A percentile compares a stretch with the other conserved stretches of the same genome.
Conservation (phyloP, 768 basidiomycete species). For the Pleurotus pulmonarius region DNA sequence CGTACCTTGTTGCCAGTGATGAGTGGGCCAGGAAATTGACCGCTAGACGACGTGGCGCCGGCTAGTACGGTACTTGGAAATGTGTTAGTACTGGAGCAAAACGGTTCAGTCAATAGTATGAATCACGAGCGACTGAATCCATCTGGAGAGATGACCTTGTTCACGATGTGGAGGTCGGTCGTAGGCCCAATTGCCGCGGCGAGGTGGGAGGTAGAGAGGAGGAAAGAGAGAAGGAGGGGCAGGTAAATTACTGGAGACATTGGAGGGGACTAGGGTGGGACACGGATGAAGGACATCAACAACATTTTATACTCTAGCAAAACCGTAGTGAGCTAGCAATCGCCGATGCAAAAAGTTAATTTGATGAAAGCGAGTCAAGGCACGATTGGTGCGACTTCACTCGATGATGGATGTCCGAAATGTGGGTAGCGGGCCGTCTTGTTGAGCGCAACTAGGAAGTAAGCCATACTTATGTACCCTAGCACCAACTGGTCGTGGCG, state of each 20-base stretch:
- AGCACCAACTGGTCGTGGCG: too few relatives aligned
- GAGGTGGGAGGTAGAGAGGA: background rate
- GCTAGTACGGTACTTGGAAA: slow-evolving; percentile 8
- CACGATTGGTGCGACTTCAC: too few relatives aligned
- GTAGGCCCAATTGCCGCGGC: slow-evolving; percentile 6
- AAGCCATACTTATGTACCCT: too few relatives aligned
- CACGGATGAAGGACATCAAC: background rate
- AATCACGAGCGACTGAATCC: slow-evolving; percentile 15
- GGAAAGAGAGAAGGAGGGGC: background rate
- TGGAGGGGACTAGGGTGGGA: too few relatives aligned
- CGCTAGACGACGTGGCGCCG: slow-evolving; percentile 10
- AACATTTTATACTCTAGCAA: background rate
- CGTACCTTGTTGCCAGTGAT: slow-evolving; percentile 30
- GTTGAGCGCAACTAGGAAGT: too few relatives aligned
- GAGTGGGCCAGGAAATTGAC: slow-evolving; percentile 27
- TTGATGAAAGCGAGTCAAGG: too few relatives aligned
- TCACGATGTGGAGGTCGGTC: slow-evolving; percentile 8
- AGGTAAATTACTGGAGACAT: background rate
- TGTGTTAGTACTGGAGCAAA: background rate
- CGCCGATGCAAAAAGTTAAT: too few relatives aligned
- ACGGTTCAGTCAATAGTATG: background rate
- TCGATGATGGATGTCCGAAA: too few relatives aligned
- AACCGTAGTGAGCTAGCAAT: background rate
- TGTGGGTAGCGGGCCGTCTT: too few relatives aligned
- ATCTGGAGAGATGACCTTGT: slow-evolving; percentile 12